Percentiles rank a stretch among this genome's conserved stretches.
These are phyloP conservation scores for Croton setiger DNA, from an alignment of 441 rosid genomes.

Conservation along the genomic window DNA sequence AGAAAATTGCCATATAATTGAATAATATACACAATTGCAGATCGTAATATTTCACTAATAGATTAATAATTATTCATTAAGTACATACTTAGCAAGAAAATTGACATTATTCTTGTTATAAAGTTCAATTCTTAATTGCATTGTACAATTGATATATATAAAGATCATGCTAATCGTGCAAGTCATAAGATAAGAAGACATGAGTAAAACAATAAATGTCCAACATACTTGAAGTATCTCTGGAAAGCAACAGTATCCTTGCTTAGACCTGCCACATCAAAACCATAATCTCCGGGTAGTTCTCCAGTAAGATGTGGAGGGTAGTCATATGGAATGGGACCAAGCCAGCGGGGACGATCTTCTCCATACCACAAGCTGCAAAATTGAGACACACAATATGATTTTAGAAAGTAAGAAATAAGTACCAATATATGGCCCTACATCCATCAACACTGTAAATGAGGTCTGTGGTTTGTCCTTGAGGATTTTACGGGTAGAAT, in stretches of 20 bases:
- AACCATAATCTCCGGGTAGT: slow-evolving; percentile 89
- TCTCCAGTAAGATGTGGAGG: slow-evolving; percentile 76
- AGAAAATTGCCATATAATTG: not conserved
- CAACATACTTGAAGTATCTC: slow-evolving; percentile 61
- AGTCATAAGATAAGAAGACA: not conserved
- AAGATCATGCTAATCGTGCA: not conserved
- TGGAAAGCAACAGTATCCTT: slow-evolving; percentile 56
- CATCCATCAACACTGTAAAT: not conserved
- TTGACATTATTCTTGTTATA: not conserved
- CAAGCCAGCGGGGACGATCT: slow-evolving; percentile 91
- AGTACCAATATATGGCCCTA: not conserved
- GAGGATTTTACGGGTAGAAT: not conserved
- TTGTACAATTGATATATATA: not conserved
- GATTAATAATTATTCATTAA: not conserved
- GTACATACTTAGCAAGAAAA: too few species aligned
- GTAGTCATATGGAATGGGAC: slow-evolving; percentile 75
- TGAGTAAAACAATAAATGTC: not conserved
- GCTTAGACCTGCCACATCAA: slow-evolving; percentile 77
- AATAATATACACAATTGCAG: not conserved
- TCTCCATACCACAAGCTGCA: slow-evolving; percentile 86
- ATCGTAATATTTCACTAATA: not conserved
- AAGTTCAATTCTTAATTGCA: not conserved
- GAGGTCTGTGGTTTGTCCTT: not conserved
- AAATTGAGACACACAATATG: slow-evolving; percentile 1
- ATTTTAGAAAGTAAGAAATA: not conserved